Evolutionary conservation across 2,329 filamentous ascomycete species (phyloP), one percentile per base, ranked within the genome.

Genomic region (Aspergillus latus): DNA sequence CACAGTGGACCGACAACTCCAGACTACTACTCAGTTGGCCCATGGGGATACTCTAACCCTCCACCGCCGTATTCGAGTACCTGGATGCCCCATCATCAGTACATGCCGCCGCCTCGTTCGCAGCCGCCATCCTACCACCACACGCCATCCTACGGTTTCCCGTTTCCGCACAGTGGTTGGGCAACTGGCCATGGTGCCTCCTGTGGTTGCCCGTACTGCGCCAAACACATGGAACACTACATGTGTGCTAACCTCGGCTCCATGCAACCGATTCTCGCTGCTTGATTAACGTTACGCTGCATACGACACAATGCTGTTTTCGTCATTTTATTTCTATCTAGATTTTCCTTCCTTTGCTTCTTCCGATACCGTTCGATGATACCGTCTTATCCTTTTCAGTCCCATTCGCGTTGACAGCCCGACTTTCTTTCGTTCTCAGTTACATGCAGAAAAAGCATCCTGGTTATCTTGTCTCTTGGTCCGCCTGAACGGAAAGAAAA

Each of bases 191-290:
- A 79, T 60, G 74, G 74, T 29, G 72, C 73, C 2, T 77, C 76
- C 34, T 83, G 80, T 62, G 70, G 71, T 45, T 82, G 80, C 62
- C 62, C 70, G 49, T 76, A 77, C 55, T 82, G 79, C 67, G 72
- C 74, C 47, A 78, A 80, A 57, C 74, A 77, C 50, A 74, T 79
- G 53, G 79, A 82, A 56, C 73, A 78, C 60, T 81, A 81, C 63
- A 77, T 82, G 71, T 69, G 68, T 52, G 66, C 73, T 49, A 72
- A 68, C 47, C 74, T 74, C 46, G 71, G 70, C 42, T 55, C 69
- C 21, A 71, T 80, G 59, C 80, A 80, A 64, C 71, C 79, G 46
- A 75, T 80, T 59, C 61, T 73, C 43, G 78, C 75, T 56, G 58
- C 47, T 48, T 63, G 52, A 49, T 49, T 30, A 28, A 54, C 37